Evolutionary conservation across 2,329 filamentous ascomycete genomes (phyloP), one percentile per base, ranked within the genome.

Genomic region (Cryphonectria nitschkei): DNA sequence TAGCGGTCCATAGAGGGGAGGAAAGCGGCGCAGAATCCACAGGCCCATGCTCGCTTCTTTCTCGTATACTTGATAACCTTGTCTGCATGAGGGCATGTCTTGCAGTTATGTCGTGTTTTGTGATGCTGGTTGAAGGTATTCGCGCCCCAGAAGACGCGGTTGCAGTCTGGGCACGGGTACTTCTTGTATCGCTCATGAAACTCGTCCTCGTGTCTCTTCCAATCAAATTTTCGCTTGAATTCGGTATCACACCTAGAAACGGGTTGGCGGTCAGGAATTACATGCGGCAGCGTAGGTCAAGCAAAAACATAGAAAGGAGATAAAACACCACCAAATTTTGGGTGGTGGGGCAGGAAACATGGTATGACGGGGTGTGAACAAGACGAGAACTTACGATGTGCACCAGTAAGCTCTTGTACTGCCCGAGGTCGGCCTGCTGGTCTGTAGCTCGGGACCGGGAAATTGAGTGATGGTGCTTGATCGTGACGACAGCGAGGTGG

Each of bases 71-170:
- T 86, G 76, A 90, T 88, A 29, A 90, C 88, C 74, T 87, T 87
- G 74, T 90, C 87, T 65, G 89, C 88, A 75, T 91, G 89, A 6
- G 89, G 89, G 73, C 89, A 91, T 4, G 88, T 88, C 76, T 88
- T 88, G 80, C 88, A 90, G 73, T 87, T 85, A 75, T 90, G 88
- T 71, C 87, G 86, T 68, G 88, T 87, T 76, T 89, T 89, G 80
- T 90, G 88, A 72, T 90, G 88, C 89, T 90, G 88, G 74, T 90
- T 89, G 79, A 91, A 91, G 5, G 88, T 89, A 77, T 91, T 91
- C 74, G 89, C 88, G 13, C 89, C 88, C 84, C 88, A 90, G 79
- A 91, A 90, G 76, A 88, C 89, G 75, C 89, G 87, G 78, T 90
- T 90, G 80, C 90, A 92, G 74, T 89, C 89, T 7, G 89, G 89